Conservation (phyloP, 768 basidiomycete species). For the Cystofilobasidium macerans region DNA sequence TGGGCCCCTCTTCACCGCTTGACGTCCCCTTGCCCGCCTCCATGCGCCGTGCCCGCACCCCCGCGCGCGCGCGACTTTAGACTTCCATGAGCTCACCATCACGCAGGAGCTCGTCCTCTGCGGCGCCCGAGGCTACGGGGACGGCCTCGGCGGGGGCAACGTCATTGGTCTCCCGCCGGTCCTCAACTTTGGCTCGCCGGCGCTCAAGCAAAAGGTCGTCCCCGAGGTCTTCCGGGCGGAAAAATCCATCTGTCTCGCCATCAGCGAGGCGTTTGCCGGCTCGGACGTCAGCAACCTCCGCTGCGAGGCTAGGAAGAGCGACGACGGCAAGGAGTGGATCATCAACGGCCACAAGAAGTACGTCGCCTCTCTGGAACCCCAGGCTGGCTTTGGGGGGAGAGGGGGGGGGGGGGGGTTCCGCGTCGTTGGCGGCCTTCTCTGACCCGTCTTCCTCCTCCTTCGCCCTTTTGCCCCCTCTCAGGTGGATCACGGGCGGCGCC, state of each 20-base stretch:
- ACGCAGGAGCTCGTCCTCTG: conserved; percentile 64
- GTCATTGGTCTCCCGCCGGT: conserved; percentile 78
- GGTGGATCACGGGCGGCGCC: conserved; percentile 61
- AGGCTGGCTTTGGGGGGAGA: too few species aligned
- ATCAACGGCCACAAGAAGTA: conserved; percentile 62
- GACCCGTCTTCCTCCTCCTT: too few species aligned
- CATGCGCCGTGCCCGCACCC: neutral
- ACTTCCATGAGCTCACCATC: conserved; percentile 51
- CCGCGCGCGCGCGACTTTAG: neutral
- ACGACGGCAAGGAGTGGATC: conserved; percentile 51
- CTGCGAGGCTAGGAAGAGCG: conserved; percentile 64
- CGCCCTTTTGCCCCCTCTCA: too few species aligned
- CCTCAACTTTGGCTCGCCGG: conserved; percentile 68
- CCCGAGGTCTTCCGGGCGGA: conserved; percentile 52
- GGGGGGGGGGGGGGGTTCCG: too few species aligned
- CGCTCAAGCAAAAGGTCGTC: conserved; percentile 56
- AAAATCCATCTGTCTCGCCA: conserved; percentile 69
- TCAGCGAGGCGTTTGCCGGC: conserved; percentile 76
- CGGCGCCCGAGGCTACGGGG: conserved; percentile 65
- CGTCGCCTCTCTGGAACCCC: conserved; percentile 25
- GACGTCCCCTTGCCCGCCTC: neutral
- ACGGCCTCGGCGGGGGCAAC: conserved; percentile 59
- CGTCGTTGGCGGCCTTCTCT: too few species aligned
- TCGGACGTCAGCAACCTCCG: conserved; percentile 59
- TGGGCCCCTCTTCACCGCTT: neutral